phyloP scores from a whole-genome alignment of 1,139 yeast species.

The Pichia kudriavzevii region DNA sequence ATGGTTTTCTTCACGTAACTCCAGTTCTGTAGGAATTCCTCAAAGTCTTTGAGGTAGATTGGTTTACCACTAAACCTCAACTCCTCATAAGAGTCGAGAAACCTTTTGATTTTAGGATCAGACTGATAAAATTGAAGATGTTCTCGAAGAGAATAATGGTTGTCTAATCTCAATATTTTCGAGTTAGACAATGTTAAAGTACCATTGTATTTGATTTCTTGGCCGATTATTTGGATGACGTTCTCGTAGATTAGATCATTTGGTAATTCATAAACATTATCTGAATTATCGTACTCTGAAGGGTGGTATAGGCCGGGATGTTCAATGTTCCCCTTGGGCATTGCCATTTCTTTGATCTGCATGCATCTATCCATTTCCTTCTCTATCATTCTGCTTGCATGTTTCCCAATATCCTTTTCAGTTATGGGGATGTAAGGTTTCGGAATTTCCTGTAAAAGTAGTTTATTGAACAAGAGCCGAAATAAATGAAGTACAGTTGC shows the following conservation, averaged over 20 bases:
- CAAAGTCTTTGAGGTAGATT: conserved; percentile 53
- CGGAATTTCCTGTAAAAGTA: conserved; percentile 69
- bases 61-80: conserved; percentile 61
- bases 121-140: conserved; percentile 26
- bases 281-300: conserved; percentile 29
- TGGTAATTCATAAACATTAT: conserved; percentile 32
- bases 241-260: conserved; percentile 59
- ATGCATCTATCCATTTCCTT: conserved; percentile 40
- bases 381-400: conserved; percentile 37
- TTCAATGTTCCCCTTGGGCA: conserved; percentile 42
- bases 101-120: conserved; percentile 28
- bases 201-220: conserved; percentile 40
- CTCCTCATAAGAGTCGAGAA: conserved; percentile 58
- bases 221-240: conserved; percentile 49
- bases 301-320: conserved; percentile 62
- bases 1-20: conserved; percentile 16
- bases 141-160: conserved; percentile 41
- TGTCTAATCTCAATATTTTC: conserved; percentile 33
- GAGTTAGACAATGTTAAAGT: conserved; percentile 33
- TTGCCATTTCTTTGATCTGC: conserved; percentile 41
- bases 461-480: conserved; percentile 52
- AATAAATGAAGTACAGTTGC: conserved; percentile 36
- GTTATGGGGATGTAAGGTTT: conserved; percentile 61
- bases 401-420: conserved; percentile 53
- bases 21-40: conserved; percentile 43